Conservation (phyloP, 2,329 filamentous ascomycete genomes). For the Pyrenophora seminiperda region DNA sequence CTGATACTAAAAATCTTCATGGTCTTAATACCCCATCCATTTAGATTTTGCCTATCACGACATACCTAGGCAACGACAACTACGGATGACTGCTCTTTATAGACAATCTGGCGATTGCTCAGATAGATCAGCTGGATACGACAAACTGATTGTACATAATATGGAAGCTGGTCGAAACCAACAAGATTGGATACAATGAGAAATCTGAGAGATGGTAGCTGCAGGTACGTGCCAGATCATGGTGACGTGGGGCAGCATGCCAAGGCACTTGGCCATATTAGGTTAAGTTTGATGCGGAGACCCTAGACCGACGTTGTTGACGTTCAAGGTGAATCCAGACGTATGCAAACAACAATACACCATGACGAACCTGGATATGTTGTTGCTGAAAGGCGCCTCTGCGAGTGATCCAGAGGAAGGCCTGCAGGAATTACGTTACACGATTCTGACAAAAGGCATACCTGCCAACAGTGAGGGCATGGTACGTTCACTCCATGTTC, state of each 20-base stretch:
- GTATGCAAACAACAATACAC: slow-evolving; percentile 15
- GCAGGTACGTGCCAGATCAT: not conserved
- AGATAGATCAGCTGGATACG: too few species aligned
- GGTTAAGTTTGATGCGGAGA: not conserved
- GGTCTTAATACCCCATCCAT: too few species aligned
- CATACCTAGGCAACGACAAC: too few species aligned
- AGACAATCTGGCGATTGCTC: too few species aligned
- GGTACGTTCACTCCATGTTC: slow-evolving; percentile 54
- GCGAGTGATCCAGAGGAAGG: slow-evolving; percentile 70
- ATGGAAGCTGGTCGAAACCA: too few species aligned
- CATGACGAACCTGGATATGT: slow-evolving; percentile 65
- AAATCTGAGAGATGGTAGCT: not conserved
- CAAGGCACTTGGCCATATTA: slow-evolving; percentile 8
- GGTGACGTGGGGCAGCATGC: not conserved
- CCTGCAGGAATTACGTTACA: slow-evolving; percentile 72
- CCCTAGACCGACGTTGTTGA: slow-evolving; percentile 7
- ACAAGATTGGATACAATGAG: not conserved
- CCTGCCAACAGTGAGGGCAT: slow-evolving; percentile 81
- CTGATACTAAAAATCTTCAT: too few species aligned
- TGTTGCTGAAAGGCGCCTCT: slow-evolving; percentile 80
- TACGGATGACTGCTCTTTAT: too few species aligned
- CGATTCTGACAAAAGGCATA: slow-evolving; percentile 75
- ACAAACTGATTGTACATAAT: too few species aligned
- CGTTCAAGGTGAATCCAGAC: slow-evolving; percentile 7
- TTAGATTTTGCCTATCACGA: too few species aligned